Base-by-base conservation (phyloP, 208 protist genomes). In the Leishmania martiniquensis region DNA sequence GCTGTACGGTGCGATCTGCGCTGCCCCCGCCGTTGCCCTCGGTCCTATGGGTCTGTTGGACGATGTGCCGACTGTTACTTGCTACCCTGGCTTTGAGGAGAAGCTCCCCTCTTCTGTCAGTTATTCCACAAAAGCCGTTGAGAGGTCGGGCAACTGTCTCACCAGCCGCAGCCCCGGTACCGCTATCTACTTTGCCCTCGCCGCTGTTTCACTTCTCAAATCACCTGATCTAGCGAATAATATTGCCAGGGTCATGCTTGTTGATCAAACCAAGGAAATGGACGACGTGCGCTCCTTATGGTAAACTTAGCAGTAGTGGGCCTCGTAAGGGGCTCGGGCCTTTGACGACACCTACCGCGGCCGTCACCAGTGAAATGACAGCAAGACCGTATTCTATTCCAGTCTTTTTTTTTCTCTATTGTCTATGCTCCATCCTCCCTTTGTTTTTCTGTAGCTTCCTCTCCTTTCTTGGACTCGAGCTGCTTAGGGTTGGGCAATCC, bases 131-230 rank as follows among this genome's bases (percentile, higher is more conserved):
- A 80, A 89, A 15, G 85, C 84, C 54, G 94, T 97, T 10, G 94
- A 96, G 69, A 82, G 85, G 79, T 93, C 85, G 66, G 91, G 87
- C 55, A 94, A 96, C 76, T 95, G 91, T 79, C 86, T 97, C 65
- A 96, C 94, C 29, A 96, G 92, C 82, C 91, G 85, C 49, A 91
- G 91, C 29, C 94, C 94, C 34, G 94, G 89, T n/a, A 96, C 94
- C 10, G 89, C 94, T 49, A 92, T 96, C 57, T 91, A 90, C 71
- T 97, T 96, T 85, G 92, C 62, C 29, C 87, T 97, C 45, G 92
- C 90, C 7, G 92, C 88, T 29, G 92, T 95, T 47, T 84, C 87
- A 22, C 75, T 91, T 10, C 86, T 97, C 69, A 76, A 70, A 55
- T 93, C 87, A 12, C 85, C 80, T 54, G 91, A 95, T 9, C n/a